These are phyloP conservation scores for Isatis tinctoria DNA, from an alignment of 345 rosid genomes.

Conservation along the genomic window DNA sequence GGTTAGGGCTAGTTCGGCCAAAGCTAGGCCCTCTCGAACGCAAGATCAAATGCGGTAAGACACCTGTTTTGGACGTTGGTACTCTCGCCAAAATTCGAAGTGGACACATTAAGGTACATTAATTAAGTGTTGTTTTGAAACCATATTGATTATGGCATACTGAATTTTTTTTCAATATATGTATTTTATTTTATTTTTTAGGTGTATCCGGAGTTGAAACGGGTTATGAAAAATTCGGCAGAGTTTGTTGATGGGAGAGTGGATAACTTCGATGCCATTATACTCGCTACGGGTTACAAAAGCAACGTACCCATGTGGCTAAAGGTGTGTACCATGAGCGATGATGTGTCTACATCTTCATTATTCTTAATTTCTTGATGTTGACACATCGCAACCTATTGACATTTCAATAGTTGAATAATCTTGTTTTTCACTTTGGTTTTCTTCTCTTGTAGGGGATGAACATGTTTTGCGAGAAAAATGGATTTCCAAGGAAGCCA, in stretches of 20 bases:
- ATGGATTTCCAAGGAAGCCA: slow-evolving; percentile 56
- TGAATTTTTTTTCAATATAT: neutral
- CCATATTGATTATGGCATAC: neutral
- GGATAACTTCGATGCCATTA: slow-evolving; percentile 61
- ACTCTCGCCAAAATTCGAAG: slow-evolving; percentile 60
- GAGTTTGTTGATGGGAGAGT: slow-evolving; percentile 74
- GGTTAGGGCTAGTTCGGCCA: slow-evolving; percentile 60
- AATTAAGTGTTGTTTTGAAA: neutral
- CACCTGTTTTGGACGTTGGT: slow-evolving; percentile 85
- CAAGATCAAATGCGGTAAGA: slow-evolving; percentile 63
- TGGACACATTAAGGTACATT: slow-evolving; percentile 70
- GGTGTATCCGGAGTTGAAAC: slow-evolving; percentile 62
- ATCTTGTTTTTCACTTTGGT: neutral
- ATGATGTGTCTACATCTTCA: slow-evolving; percentile 27
- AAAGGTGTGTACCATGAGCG: slow-evolving; percentile 45
- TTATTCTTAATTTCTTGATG: slow-evolving; percentile 22
- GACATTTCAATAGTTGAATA: neutral
- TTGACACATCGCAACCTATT: neutral
- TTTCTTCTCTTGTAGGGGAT: slow-evolving; percentile 39
- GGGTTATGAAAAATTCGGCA: slow-evolving; percentile 38
- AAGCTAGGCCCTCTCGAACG: slow-evolving; percentile 74
- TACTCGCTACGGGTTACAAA: slow-evolving; percentile 86
- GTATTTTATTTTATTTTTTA: slow-evolving; percentile 2
- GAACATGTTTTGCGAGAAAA: slow-evolving; percentile 56
- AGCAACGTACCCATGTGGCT: slow-evolving; percentile 82